A percentile compares a stretch with the other conserved stretches of the same genome.
phyloP scores from a whole-genome alignment of 352 stramenopile genomes.

The Globisporangium cylindrosporum region DNA sequence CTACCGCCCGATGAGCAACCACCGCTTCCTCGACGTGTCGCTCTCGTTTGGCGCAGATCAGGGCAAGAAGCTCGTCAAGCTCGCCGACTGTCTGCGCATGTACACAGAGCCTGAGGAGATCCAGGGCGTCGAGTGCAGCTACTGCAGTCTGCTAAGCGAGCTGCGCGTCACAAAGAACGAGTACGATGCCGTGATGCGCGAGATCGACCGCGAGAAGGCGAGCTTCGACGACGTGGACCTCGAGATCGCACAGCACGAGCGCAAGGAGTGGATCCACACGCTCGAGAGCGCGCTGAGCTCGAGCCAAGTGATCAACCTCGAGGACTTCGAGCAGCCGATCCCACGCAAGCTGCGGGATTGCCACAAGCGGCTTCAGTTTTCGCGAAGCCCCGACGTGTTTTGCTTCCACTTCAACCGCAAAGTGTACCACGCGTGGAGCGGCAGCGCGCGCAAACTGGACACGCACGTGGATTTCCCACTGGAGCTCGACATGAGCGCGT shows the following conservation, averaged over 20 bases:
- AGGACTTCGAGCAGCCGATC: constrained; percentile 37
- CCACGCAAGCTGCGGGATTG: constrained; percentile 43
- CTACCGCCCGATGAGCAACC: constrained; percentile 70
- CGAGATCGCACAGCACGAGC: constrained; percentile 58
- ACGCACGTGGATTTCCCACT: constrained; percentile 80
- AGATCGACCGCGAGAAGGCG: constrained; percentile 16
- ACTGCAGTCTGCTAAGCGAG: constrained; percentile 60
- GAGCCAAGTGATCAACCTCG: constrained; percentile 30
- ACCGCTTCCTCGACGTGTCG: constrained; percentile 76
- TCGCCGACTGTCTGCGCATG: constrained; percentile 54
- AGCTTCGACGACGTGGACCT: constrained; percentile 31
- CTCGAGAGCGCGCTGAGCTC: constrained; percentile 39
- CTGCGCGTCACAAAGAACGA: constrained; percentile 39
- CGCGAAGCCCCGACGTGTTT: constrained; percentile 76
- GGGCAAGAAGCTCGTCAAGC: constrained; percentile 28
- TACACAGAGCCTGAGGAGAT: constrained; percentile 75
- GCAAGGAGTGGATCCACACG: constrained; percentile 66
- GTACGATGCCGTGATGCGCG: constrained; percentile 18
- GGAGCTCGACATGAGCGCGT: constrained; percentile 73
- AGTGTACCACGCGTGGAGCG: constrained; percentile 66
- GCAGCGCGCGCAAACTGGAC: constrained; percentile 71
- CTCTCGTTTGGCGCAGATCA: constrained; percentile 54
- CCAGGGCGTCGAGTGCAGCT: constrained; percentile 71
- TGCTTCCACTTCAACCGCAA: constrained; percentile 89
- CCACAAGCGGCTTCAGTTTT: constrained; percentile 75